Evolutionary conservation across 2,329 filamentous ascomycete species (phyloP), one percentile per base, ranked within the genome.

Genomic region (Triangularia setosa): DNA sequence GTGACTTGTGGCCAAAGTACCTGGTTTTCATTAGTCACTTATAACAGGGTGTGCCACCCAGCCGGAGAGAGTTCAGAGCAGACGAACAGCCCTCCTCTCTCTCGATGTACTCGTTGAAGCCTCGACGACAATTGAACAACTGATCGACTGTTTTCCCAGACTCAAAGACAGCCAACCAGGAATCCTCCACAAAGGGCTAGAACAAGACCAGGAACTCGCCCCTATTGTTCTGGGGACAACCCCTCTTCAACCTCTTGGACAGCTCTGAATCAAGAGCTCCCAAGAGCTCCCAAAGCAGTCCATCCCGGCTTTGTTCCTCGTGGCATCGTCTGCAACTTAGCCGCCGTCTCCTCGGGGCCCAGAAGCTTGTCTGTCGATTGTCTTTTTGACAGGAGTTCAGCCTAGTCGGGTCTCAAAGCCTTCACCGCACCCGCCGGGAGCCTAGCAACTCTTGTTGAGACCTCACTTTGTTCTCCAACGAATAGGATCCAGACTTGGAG

Each of bases 21-120:
- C 66, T 66, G 60, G 65, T 66, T 65, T 63, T 23, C 59, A 66
- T 68, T 68, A 64, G 66, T 68, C 61, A 65, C 61, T 69, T 69
- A 69, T 68, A 69, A 65, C 67, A 64, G 62, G 64, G 67, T 60
- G 67, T 61, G 62, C 64, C 67, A 59, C 64, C 63, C 66, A 52
- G 63, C 54, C 62, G 65, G 63, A 67, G 64, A 64, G 56, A 48
- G 54, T 28, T 40, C 52, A 30, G 44, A 53, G 25, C 25, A 28
- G 54, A 21, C 28, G 48, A 35, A 23, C 30, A 57, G 25, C 54
- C 56, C 30, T 58, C 57, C 53, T 64, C 60, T 53, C 53, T 63
- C 61, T 57, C 48, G 30, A 61, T 59, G 12, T 8, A 14, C 18
- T 21, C n/a, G 55, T 59, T 28, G 61, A 63, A 35, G 7, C 52